Percentiles rank a stretch among this genome's conserved stretches.
These are phyloP conservation scores for Leccinum olivaceopallidum DNA, from an alignment of 768 basidiomycete genomes.

Conservation along the genomic window DNA sequence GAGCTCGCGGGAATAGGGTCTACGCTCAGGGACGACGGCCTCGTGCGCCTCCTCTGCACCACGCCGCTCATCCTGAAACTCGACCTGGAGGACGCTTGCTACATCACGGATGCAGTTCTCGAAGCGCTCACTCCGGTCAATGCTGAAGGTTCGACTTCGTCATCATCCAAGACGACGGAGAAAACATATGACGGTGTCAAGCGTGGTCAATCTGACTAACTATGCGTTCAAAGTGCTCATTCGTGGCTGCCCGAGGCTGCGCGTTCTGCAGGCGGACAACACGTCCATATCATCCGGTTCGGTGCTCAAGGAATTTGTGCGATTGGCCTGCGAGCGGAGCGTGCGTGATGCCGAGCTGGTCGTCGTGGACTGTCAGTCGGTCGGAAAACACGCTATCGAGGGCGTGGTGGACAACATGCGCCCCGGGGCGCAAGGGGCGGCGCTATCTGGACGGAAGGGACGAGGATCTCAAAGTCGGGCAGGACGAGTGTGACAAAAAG, in stretches of 20 bases:
- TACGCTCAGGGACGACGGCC: slow-evolving; percentile 70
- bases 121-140: slow-evolving; percentile 55
- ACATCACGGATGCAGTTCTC: slow-evolving; percentile 75
- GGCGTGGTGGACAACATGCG: slow-evolving; percentile 60
- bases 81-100: slow-evolving; percentile 80
- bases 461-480: slow-evolving; percentile 60
- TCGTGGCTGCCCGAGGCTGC: slow-evolving; percentile 58
- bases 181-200: slow-evolving; percentile 68
- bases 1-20: slow-evolving; percentile 78
- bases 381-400: slow-evolving; percentile 61
- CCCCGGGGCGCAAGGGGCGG: slow-evolving; percentile 58
- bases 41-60: slow-evolving; percentile 67
- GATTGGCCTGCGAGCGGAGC: slow-evolving; percentile 48
- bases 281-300: slow-evolving; percentile 60
- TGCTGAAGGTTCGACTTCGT: slow-evolving; percentile 3
- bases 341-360: slow-evolving; percentile 55
- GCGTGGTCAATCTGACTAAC: slow-evolving; percentile 62
- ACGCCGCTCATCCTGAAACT: slow-evolving; percentile 71
- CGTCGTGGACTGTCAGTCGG: slow-evolving; percentile 73
- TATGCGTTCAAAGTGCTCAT: slow-evolving; percentile 66
- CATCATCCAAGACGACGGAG: slow-evolving; percentile 5
- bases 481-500: slow-evolving; percentile 78
- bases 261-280: slow-evolving; percentile 74
- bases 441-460: slow-evolving; percentile 76
- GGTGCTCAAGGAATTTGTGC: slow-evolving; percentile 69